phyloP scores from a whole-genome alignment of 2,329 filamentous ascomycete species.

The Decorospora gaudefroyi region DNA sequence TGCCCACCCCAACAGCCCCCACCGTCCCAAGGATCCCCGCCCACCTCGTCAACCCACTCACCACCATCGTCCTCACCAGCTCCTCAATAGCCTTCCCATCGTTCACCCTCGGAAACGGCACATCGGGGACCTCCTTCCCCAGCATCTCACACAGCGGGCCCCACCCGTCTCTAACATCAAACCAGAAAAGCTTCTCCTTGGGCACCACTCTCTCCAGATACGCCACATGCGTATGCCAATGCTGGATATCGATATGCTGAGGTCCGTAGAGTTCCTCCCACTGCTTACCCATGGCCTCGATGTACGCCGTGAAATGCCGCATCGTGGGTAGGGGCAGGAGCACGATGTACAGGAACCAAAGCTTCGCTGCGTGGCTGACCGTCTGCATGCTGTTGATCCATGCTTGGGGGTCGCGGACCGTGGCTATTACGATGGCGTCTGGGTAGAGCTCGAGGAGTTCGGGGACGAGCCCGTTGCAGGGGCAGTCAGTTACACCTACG shows the following conservation, averaged over 20 bases:
- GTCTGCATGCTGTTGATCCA: slow-evolving; percentile 30
- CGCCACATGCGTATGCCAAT: slow-evolving; percentile 17
- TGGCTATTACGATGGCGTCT: slow-evolving; percentile 54
- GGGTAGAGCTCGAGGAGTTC: slow-evolving; percentile 57
- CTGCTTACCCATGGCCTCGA: slow-evolving; percentile 17
- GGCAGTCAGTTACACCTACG: slow-evolving; percentile 54
- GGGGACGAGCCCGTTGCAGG: slow-evolving; percentile 50
- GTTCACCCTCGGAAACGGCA: slow-evolving; percentile 30
- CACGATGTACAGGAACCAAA: slow-evolving; percentile 25
- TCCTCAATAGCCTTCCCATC: slow-evolving; percentile 29
- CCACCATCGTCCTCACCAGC: slow-evolving; percentile 21
- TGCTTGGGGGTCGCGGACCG: slow-evolving; percentile 25
- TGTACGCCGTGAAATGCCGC: slow-evolving; percentile 24
- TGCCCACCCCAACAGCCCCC: slow-evolving; percentile 7
- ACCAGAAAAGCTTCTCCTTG: slow-evolving; percentile 19
- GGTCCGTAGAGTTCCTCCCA: slow-evolving; percentile 17
- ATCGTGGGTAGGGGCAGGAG: slow-evolving; percentile 28
- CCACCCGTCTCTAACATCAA: slow-evolving; percentile 30
- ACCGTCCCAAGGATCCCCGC: slow-evolving; percentile 11
- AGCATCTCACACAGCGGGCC: slow-evolving; percentile 26
- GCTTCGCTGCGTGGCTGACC: slow-evolving; percentile 10
- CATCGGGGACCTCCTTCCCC: slow-evolving; percentile 21
- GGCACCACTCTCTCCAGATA: slow-evolving; percentile 28
- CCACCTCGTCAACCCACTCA: slow-evolving; percentile 43
- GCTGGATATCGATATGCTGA: slow-evolving; percentile 7